phyloP scores from a whole-genome alignment of 2,329 filamentous ascomycete genomes.

The Fusarium sp. region DNA sequence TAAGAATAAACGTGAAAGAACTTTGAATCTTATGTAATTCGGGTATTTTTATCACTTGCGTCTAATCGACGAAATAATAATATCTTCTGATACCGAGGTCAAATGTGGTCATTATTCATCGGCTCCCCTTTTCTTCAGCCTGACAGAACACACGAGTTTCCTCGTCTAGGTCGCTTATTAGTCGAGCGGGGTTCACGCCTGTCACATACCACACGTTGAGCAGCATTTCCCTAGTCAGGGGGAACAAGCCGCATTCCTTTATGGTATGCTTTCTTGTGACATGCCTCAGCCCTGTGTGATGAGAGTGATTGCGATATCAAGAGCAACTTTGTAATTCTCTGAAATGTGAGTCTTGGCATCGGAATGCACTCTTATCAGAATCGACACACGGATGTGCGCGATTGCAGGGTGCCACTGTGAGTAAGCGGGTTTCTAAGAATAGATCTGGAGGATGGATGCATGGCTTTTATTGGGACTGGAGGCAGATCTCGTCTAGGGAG shows the following conservation, averaged over 20 bases:
- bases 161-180: neutral
- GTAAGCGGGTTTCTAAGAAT: slow-evolving; percentile 31
- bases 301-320: neutral
- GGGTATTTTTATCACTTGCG: neutral
- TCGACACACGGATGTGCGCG: neutral
- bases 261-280: neutral
- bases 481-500: slow-evolving; percentile 15
- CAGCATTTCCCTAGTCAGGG: neutral
- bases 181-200: neutral
- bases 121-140: neutral
- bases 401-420: neutral
- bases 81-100: neutral
- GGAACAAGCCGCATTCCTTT: neutral
- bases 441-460: neutral
- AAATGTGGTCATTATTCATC: neutral
- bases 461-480: neutral
- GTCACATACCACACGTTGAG: slow-evolving; percentile 23
- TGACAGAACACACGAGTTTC: neutral
- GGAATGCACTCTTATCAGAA: slow-evolving; percentile 13
- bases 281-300: neutral
- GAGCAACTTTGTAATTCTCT: slow-evolving; percentile 6
- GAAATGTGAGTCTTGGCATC: slow-evolving; percentile 17
- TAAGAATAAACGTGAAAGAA: neutral
- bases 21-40: neutral
- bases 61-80: neutral